Evolutionary conservation across 2,329 filamentous ascomycete genomes (phyloP).

Genomic region (Emergomyces pasteurianus): DNA sequence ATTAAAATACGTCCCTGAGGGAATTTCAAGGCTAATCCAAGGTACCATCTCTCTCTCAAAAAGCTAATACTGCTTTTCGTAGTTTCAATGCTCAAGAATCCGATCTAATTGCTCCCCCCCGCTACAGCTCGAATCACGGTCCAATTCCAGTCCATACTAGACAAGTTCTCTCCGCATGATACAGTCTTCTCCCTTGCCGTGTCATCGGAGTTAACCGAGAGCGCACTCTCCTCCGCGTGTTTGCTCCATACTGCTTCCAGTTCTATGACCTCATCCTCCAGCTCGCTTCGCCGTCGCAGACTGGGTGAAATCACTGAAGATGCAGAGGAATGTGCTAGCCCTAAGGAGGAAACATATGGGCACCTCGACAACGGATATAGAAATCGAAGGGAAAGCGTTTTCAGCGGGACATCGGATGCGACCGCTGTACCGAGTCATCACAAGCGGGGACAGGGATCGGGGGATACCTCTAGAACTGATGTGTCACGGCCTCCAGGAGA

Average conservation of each 20-base stretch:
- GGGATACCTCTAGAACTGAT: constrained; percentile 2
- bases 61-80: constrained; percentile 6
- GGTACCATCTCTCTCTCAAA: constrained; percentile 45
- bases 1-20: constrained; percentile 84
- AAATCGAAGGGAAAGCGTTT: constrained; percentile 15
- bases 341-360: constrained; percentile 20
- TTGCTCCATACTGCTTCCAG: constrained; percentile 78
- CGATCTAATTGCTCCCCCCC: constrained; percentile 9
- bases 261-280: constrained; percentile 73
- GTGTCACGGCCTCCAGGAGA: constrained; percentile 4
- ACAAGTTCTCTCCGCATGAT: constrained; percentile 62
- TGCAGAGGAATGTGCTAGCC: constrained; percentile 63
- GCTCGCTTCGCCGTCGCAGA: constrained; percentile 62
- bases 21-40: constrained; percentile 81
- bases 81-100: not conserved
- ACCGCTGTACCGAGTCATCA: constrained; percentile 10
- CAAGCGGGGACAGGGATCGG: not conserved
- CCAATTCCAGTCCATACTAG: constrained; percentile 50
- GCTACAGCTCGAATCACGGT: constrained; percentile 64
- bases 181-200: constrained; percentile 65
- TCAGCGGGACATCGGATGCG: constrained; percentile 10
- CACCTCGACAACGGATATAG: not conserved
- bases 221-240: constrained; percentile 75
- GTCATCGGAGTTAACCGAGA: constrained; percentile 72
- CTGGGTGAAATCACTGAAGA: constrained; percentile 92